Base-by-base conservation (phyloP, 2,329 filamentous ascomycete genomes). In the Ophioceras dolichostomum region DNA sequence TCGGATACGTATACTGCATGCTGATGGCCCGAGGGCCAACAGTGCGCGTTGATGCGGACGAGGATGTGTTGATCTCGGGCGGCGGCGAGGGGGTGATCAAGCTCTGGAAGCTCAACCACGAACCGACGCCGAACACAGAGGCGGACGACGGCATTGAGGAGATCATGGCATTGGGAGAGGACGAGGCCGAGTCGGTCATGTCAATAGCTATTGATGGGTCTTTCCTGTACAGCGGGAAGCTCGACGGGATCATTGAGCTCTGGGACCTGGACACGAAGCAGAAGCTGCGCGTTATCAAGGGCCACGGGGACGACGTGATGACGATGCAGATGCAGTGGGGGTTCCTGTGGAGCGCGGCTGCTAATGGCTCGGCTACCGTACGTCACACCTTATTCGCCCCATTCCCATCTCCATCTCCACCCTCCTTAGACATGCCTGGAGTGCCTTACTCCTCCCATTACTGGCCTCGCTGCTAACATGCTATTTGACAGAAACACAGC, bases 221-320 rank as follows among this genome's bases (percentile, higher is more conserved):
- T 0, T 93, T 98, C 46, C 68, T 98, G 4, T 98, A 96, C 53
- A 85, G 83, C 41, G 91, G 91, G 33, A 83, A 93, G 47, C 73
- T 87, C 1, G 79, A 84, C 28, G 93, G 91, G 17, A 74, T 94
- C 36, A 76, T 98, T 41, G 89, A 96, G 54, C 75, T 98, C 10
- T 98, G 93, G 89, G 93, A 98, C 54, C 68, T 98, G 12, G 89
- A 96, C 53, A 96, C 91, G 0, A 79, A 82, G 38, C 91, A 98
- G 58, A 79, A 91, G 34, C 70, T 98, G 32, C 73, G 91, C 40
- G 87, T 85, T 14, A 81, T 98, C 51, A 87, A 83, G 52, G 77
- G 81, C 1, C 82, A 87, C 47, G 75, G 74, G 24, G 79, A 79
- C 31, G 86, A 96, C 54, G 75, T 96, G 34, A 86, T 93, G 67